Evolutionary conservation across 805 yeast species (phyloP), one percentile per base, ranked within the genome.

Genomic region (Kockiozyma suomiensis): DNA sequence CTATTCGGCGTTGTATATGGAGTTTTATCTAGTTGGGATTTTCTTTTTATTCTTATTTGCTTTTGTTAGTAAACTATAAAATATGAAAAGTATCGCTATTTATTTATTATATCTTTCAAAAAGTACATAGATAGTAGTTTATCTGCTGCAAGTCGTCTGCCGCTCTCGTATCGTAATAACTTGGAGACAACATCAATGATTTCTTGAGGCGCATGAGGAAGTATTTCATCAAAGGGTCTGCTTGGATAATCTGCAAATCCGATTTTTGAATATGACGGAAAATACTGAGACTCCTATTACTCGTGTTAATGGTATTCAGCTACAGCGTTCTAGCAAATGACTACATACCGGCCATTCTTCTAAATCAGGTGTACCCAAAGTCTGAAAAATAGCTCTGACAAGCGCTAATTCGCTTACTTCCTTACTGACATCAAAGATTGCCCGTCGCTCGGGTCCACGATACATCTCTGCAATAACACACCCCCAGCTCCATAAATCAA

Each of bases 401-500:
- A 89, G 75, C 2, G 80, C 77, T 48, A 89, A 75, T 66, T 89
- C 96, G 61, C 83, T 81, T 23, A 73, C 70, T 35, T 73, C 73
- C 1, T 80, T 78, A 0, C 70, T 73, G 33, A 64, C 69, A 33
- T 77, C 80, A 0, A 70, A 70, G 38, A 80, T 76, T 3, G 79
- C 74, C 70, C 80, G 79, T 21, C 47, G 33, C 17, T n/a, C 37
- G 21, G 19, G 12, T 21, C 30, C 51, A 5, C 56, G 17, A n/a
- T 38, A 56, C 32, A 90, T 65, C 47, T 80, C 70, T n/a, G 85
- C 82, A 50, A 85, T 66, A 1, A 88, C 68, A 10, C 90, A 80
- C 0, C 90, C 96, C 19, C 82, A 70, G 0, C 88, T 76, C 96
- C 96, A 89, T 15, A 87, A 76, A 67, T 89, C 96, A 7, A 88